phyloP scores from a whole-genome alignment of 2,329 filamentous ascomycete genomes.

The Grosmannia clavigera region DNA sequence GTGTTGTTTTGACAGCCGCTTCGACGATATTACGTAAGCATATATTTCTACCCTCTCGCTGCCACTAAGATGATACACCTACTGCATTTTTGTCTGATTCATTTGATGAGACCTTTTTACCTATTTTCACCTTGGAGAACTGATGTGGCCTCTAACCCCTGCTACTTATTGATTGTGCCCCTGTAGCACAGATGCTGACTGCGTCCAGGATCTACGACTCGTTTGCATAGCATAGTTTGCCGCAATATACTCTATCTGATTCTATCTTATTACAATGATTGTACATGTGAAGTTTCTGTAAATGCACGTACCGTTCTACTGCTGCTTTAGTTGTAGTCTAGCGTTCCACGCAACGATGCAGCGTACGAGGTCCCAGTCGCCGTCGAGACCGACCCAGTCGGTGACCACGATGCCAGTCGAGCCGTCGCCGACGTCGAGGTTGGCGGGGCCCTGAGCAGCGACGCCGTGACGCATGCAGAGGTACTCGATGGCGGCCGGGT shows the following conservation, averaged over 20 bases:
- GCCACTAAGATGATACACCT: conserved; percentile 31
- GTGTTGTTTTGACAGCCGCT: background rate
- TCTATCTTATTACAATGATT: background rate
- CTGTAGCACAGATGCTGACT: background rate
- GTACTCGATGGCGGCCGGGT: conserved; percentile 59
- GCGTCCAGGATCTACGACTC: background rate
- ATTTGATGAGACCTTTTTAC: conserved; percentile 36
- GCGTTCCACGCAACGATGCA: conserved; percentile 89
- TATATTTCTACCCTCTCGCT: background rate
- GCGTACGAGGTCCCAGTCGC: conserved; percentile 81
- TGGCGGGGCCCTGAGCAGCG: conserved; percentile 33
- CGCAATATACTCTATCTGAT: background rate
- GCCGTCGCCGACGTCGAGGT: conserved; percentile 51
- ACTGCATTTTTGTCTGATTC: conserved; percentile 38
- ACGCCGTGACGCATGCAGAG: conserved; percentile 45
- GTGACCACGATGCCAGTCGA: conserved; percentile 80
- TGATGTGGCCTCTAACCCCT: conserved; percentile 27
- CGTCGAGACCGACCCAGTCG: conserved; percentile 80
- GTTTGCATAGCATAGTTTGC: background rate
- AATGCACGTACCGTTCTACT: conserved; percentile 6
- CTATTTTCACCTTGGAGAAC: conserved; percentile 49
- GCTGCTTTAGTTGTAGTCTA: conserved; percentile 39
- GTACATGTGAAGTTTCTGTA: background rate
- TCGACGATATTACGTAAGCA: background rate
- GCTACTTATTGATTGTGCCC: conserved; percentile 10